A percentile compares a stretch with the other conserved stretches of the same genome.
Conservation (phyloP, 306 rosid genomes). For the Fagus sylvatica region DNA sequence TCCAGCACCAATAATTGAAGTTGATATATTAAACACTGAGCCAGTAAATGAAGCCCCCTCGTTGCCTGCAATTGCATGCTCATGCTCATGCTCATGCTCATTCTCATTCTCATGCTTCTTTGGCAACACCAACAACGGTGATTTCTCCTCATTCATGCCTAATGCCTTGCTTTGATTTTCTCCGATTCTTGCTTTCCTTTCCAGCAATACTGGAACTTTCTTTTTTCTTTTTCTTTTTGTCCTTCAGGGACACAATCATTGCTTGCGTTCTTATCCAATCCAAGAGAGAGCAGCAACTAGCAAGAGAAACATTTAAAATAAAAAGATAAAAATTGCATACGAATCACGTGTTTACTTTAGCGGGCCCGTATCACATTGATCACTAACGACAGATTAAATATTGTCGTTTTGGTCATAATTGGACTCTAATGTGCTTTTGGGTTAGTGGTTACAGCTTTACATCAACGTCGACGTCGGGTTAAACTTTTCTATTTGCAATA, state of each 20-base stretch:
- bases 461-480: too few relatives aligned
- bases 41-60: constrained; percentile 49
- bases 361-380: background rate
- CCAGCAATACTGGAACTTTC: too few relatives aligned
- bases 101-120: constrained; percentile 10
- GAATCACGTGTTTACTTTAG: background rate
- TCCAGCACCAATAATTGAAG: constrained; percentile 72
- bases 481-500: too few relatives aligned
- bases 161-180: constrained; percentile 5
- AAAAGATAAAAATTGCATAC: background rate
- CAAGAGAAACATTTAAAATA: background rate
- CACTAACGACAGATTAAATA: background rate
- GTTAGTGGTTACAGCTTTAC: too few relatives aligned
- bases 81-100: constrained; percentile 2
- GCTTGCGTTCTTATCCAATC: background rate
- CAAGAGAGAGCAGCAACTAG: background rate
- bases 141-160: constrained; percentile 1
- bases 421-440: background rate
- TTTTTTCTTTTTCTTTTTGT: constrained; percentile 15
- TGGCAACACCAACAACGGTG: constrained; percentile 33
- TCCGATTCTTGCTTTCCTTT: constrained; percentile 5
- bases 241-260: background rate
- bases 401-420: background rate
- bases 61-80: background rate
- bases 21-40: constrained; percentile 61